A percentile compares a stretch with the other conserved stretches of the same genome.
These are phyloP conservation scores for Acanthamoeba healyi DNA, from an alignment of 208 protist species.

Conservation along the genomic window DNA sequence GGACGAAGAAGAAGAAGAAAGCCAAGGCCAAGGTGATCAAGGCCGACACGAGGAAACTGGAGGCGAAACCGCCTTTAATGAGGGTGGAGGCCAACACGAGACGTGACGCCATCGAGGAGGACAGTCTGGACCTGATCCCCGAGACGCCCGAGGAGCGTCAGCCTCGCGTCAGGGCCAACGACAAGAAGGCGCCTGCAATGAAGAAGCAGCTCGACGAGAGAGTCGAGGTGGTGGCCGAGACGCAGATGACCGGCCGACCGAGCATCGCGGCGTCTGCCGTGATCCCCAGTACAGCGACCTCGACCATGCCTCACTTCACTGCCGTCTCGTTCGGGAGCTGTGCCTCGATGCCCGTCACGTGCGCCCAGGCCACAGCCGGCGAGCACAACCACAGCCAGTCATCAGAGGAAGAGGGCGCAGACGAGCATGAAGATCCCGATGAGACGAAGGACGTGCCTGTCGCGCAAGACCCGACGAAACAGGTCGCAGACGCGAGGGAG, in stretches of 20 bases:
- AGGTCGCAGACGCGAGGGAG: no score
- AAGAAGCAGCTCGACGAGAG: neutral
- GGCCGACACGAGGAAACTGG: neutral
- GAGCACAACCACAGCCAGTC: no score
- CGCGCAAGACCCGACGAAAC: no score
- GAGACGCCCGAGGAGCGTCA: slow-evolving; percentile 36
- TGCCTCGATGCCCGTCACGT: slow-evolving; percentile 49
- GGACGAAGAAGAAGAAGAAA: neutral
- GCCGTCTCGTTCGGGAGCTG: slow-evolving; percentile 4
- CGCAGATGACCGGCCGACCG: neutral
- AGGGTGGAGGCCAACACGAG: no score
- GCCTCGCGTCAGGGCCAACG: neutral
- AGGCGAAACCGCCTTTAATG: neutral
- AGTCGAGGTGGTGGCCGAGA: neutral
- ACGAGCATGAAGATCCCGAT: neutral
- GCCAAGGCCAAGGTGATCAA: neutral
- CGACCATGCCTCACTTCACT: neutral
- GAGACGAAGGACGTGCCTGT: no score
- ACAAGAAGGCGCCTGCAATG: neutral
- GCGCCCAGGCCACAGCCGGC: neutral
- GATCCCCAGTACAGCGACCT: neutral
- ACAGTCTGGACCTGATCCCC: slow-evolving; percentile 5
- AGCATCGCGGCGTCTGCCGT: neutral
- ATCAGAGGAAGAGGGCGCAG: neutral
- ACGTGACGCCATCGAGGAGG: neutral